Evolutionary conservation across 2,329 filamentous ascomycete genomes (phyloP).

Genomic region (Fusarium praegraminearum): DNA sequence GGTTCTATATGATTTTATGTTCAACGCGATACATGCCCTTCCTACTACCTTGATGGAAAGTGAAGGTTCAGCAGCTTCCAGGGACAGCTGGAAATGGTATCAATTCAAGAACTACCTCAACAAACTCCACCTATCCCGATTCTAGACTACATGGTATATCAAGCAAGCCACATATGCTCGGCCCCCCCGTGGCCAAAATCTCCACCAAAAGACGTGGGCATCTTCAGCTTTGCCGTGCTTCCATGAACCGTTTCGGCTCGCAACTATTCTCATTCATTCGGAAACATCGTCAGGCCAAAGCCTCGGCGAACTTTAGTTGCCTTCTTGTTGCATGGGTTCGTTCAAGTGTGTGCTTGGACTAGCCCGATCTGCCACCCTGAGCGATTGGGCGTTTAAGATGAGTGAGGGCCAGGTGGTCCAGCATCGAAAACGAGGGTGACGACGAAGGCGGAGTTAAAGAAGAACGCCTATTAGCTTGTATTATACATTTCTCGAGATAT

Average conservation of each 20-base stretch:
- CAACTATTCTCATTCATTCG: neutral
- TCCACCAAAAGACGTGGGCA: neutral
- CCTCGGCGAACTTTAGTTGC: too few relatives aligned
- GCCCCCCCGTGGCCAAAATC: neutral
- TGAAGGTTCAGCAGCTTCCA: constrained; percentile 2
- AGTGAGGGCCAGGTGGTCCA: neutral
- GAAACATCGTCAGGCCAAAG: neutral
- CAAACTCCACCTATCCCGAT: neutral
- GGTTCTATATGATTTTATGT: constrained; percentile 25
- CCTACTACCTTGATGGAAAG: constrained; percentile 2
- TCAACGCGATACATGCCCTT: constrained; percentile 4
- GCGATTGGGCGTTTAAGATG: neutral
- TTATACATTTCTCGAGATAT: neutral
- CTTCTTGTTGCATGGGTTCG: neutral
- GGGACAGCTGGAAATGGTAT: constrained; percentile 2
- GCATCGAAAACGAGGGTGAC: too few relatives aligned
- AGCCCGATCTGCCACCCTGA: neutral
- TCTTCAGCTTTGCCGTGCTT: neutral
- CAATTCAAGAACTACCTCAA: neutral
- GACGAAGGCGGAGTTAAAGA: neutral
- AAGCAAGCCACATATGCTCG: neutral
- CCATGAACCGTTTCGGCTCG: neutral
- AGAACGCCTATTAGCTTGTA: neutral
- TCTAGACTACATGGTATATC: neutral
- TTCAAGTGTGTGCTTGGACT: neutral